Evolutionary conservation across 2,329 filamentous ascomycete species (phyloP).

Genomic region (Alternaria sp.): DNA sequence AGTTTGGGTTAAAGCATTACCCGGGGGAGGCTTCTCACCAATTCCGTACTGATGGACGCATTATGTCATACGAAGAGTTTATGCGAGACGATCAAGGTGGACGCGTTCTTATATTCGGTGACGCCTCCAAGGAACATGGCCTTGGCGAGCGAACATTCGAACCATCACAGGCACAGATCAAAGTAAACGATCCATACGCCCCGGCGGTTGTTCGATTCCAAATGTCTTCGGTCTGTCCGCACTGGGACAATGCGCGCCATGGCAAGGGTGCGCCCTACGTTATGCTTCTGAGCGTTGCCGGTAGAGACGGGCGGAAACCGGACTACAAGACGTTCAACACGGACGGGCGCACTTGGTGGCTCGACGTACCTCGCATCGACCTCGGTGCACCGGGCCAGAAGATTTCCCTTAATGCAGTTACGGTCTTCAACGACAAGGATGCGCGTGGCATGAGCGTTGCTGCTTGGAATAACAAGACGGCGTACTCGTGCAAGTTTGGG

Average conservation of each 20-base stretch:
- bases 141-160: conserved; percentile 66
- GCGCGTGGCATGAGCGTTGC: conserved; percentile 60
- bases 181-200: conserved; percentile 60
- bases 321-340: conserved; percentile 73
- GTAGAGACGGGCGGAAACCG: conserved; percentile 70
- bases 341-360: conserved; percentile 83
- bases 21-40: conserved; percentile 73
- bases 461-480: conserved; percentile 50
- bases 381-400: conserved; percentile 64
- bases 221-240: conserved; percentile 79
- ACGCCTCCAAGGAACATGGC: conserved; percentile 53
- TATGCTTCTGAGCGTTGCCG: conserved; percentile 70
- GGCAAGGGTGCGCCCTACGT: conserved; percentile 72
- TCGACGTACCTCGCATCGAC: conserved; percentile 68
- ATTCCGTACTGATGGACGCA: conserved; percentile 75
- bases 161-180: conserved; percentile 68
- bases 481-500: conserved; percentile 53
- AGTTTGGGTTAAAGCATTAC: conserved; percentile 83
- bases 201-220: conserved; percentile 72
- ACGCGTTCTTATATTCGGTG: conserved; percentile 50
- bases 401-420: conserved; percentile 70
- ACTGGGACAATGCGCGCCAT: conserved; percentile 78
- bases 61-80: conserved; percentile 82
- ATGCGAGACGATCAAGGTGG: conserved; percentile 65
- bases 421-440: conserved; percentile 59